Evolutionary conservation across 73 alveolate species (phyloP).

Genomic region (Paraurostyla sp.): DNA sequence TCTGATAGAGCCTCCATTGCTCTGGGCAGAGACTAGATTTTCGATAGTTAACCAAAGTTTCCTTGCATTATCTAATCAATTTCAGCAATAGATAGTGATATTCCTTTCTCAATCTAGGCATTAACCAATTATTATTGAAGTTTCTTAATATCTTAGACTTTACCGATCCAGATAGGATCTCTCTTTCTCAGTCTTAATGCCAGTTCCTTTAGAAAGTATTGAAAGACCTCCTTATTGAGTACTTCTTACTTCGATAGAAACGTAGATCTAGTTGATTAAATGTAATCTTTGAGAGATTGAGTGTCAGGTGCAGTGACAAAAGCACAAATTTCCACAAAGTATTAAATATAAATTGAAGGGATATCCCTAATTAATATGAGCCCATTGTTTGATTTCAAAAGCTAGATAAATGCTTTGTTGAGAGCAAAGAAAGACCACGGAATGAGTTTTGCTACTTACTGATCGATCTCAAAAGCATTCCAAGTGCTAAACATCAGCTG

Average conservation of each 20-base stretch:
- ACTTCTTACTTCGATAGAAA: neutral
- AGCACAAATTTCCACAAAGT: conserved; percentile 14
- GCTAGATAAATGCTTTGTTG: neutral
- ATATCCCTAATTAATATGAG: neutral
- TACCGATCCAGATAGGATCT: conserved; percentile 15
- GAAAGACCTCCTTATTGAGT: neutral
- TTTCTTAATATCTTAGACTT: neutral
- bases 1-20: conserved; percentile 4
- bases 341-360: neutral
- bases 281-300: neutral
- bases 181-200: neutral
- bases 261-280: neutral
- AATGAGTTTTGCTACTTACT: neutral
- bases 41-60: neutral
- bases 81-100: neutral
- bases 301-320: neutral
- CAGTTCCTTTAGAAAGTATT: neutral
- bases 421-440: neutral
- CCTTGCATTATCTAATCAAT: neutral
- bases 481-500: neutral
- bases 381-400: neutral
- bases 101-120: conserved; percentile 22
- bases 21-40: neutral
- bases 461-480: neutral
- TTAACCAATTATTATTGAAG: neutral